These are phyloP conservation scores for Ramaria sp. DNA, from an alignment of 768 basidiomycete genomes.

Conservation along the genomic window DNA sequence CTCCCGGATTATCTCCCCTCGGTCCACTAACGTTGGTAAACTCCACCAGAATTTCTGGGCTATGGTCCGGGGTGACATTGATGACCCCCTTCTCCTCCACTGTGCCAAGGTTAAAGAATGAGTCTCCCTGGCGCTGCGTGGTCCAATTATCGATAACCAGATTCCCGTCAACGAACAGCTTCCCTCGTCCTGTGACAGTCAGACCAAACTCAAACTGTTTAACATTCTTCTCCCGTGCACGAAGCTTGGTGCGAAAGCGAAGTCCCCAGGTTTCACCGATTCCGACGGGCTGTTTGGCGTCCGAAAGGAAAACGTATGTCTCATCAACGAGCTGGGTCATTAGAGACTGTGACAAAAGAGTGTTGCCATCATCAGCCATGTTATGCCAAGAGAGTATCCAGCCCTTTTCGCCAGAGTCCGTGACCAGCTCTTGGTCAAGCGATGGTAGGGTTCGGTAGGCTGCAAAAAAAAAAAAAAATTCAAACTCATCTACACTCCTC, in stretches of 20 bases:
- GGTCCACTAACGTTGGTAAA: too few species aligned
- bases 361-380: constrained; percentile 38
- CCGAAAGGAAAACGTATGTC: constrained; percentile 55
- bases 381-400: constrained; percentile 58
- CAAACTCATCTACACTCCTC: not conserved
- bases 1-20: too few species aligned
- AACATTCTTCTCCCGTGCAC: not conserved
- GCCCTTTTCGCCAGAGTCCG: constrained; percentile 40
- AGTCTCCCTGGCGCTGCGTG: constrained; percentile 42
- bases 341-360: constrained; percentile 29
- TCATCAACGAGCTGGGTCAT: constrained; percentile 40
- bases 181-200: constrained; percentile 38
- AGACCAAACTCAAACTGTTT: constrained; percentile 25
- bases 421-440: constrained; percentile 46
- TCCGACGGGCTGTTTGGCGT: constrained; percentile 50
- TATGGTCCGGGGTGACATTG: constrained; percentile 31
- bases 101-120: constrained; percentile 58
- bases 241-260: not conserved
- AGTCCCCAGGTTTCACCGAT: constrained; percentile 24
- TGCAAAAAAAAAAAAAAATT: constrained; percentile 14
- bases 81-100: constrained; percentile 49
- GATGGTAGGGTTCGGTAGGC: constrained; percentile 63
- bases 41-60: constrained; percentile 45
- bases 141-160: constrained; percentile 23
- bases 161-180: constrained; percentile 42